Evolutionary conservation across 2,329 filamentous ascomycete species (phyloP), one percentile per base, ranked within the genome.

Genomic region (Pseudocercospora ulei): DNA sequence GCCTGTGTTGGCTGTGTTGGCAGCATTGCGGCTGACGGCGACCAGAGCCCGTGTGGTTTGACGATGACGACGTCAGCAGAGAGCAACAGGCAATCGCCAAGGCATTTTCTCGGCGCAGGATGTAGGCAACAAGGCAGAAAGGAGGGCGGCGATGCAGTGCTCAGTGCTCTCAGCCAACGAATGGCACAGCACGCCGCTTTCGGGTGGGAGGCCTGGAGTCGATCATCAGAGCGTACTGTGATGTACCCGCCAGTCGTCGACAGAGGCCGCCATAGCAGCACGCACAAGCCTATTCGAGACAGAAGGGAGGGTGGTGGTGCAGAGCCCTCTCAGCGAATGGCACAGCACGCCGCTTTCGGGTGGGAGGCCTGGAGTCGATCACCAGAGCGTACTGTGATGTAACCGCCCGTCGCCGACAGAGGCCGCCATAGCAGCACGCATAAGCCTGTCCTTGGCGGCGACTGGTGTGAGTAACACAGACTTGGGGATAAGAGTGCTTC

Each of bases 231-330:
- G n/a, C 11, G 17, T 9, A 11, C n/a, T 33, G 6, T 9, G 7
- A 33, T 33, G 30, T 33, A 19, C 18, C 30, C 30, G 30, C 30
- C 30, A 23, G 30, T 12, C 30, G 5, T 33, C 18, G 14, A 20
- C 12, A 20, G 30, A 19, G 30, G 30, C 30, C 30, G 30, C 30
- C 17, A 22, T 31, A 33, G 18, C 23, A 11, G 18, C 14, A 33
- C n/a, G 18, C 12, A 11, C 16, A 17, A 30, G n/a, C n/a, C n/a
- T n/a, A n/a, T n/a, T n/a, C 18, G 23, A 33, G 30, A 19, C 30
- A 33, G 30, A 33, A n/a, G n/a, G n/a, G n/a, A 33, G 30, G n/a
- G 30, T 16, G 30, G 30, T 19, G 18, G 30, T 33, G 30, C 30
- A 22, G 24, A 7, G 24, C 24, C 12, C 8, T n/a, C 4, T 11